These are phyloP conservation scores for Neofusicoccum sp. DNA, from an alignment of 2,329 filamentous ascomycete genomes.

Conservation along the genomic window DNA sequence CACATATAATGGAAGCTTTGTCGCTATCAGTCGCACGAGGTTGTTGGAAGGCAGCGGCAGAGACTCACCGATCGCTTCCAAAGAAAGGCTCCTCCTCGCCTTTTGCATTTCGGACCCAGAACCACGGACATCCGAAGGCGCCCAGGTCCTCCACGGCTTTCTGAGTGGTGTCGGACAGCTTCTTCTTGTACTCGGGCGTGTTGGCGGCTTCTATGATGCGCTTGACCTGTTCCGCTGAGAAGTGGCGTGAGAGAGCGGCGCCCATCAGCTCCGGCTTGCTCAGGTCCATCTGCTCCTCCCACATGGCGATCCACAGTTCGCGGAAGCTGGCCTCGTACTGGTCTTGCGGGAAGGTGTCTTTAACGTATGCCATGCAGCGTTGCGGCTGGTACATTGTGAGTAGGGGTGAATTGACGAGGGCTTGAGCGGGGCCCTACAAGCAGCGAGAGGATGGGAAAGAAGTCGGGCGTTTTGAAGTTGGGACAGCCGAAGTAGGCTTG, in stretches of 20 bases:
- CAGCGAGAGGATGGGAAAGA: slow-evolving; percentile 56
- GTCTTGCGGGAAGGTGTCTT: slow-evolving; percentile 40
- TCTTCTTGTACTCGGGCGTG: slow-evolving; percentile 52
- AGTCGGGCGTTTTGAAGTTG: slow-evolving; percentile 43
- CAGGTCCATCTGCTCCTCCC: slow-evolving; percentile 60
- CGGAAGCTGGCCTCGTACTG: slow-evolving; percentile 56
- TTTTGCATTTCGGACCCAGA: slow-evolving; percentile 59
- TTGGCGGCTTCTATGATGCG: slow-evolving; percentile 55
- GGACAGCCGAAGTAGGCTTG: slow-evolving; percentile 51
- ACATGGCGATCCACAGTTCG: slow-evolving; percentile 61
- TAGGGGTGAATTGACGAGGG: slow-evolving; percentile 14
- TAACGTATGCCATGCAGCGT: slow-evolving; percentile 66
- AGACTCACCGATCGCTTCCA: slow-evolving; percentile 65
- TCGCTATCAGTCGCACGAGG: not conserved
- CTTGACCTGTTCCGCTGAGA: slow-evolving; percentile 53
- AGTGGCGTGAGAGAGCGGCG: slow-evolving; percentile 45
- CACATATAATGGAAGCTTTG: slow-evolving; percentile 67
- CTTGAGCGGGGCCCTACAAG: slow-evolving; percentile 35
- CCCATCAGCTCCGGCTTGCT: slow-evolving; percentile 56
- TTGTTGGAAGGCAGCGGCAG: not conserved
- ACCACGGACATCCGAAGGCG: slow-evolving; percentile 76
- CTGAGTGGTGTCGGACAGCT: slow-evolving; percentile 59
- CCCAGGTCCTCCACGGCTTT: slow-evolving; percentile 59
- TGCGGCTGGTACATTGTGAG: slow-evolving; percentile 50
- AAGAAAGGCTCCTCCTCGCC: slow-evolving; percentile 65